A percentile compares a stretch with the other conserved stretches of the same genome.
Conservation (phyloP, 2,329 filamentous ascomycete genomes). For the Trichoderma aggressivum region DNA sequence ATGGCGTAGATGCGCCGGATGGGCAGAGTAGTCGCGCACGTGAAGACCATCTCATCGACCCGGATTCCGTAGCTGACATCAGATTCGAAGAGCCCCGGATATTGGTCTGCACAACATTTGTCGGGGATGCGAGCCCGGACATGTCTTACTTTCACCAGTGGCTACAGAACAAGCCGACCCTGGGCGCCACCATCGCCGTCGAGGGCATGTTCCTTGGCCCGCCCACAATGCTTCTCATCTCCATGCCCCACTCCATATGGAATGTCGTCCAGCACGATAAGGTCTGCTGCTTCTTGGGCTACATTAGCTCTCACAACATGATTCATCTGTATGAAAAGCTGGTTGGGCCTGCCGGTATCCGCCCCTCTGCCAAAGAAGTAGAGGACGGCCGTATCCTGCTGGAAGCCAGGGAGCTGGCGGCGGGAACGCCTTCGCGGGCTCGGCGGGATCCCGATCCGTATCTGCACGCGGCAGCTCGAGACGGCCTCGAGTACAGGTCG, state of each 20-base stretch:
- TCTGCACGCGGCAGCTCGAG: conserved; percentile 26
- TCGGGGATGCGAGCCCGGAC: conserved; percentile 61
- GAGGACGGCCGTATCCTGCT: conserved; percentile 57
- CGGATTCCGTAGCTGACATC: conserved; percentile 50
- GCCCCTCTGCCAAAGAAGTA: conserved; percentile 49
- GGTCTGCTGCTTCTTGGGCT: conserved; percentile 63
- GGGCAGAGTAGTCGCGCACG: conserved; percentile 24
- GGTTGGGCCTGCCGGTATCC: conserved; percentile 44
- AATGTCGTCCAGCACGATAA: conserved; percentile 63
- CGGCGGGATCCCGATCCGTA: conserved; percentile 29
- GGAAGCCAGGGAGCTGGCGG: conserved; percentile 48
- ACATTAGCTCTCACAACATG: conserved; percentile 66
- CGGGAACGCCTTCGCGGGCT: conserved; percentile 32
- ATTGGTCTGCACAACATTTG: conserved; percentile 65
- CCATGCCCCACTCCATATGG: conserved; percentile 63
- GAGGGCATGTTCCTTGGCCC: conserved; percentile 67
- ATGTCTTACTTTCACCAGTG: conserved; percentile 65
- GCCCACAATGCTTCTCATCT: conserved; percentile 63
- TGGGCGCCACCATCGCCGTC: conserved; percentile 57
- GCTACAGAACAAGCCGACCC: conserved; percentile 57
- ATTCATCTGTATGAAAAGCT: conserved; percentile 60
- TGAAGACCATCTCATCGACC: conserved; percentile 44
- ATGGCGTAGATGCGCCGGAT: conserved; percentile 28
- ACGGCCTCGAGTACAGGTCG: conserved; percentile 26
- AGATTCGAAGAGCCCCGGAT: conserved; percentile 61